Evolutionary conservation across 2,329 filamentous ascomycete genomes (phyloP).

Genomic region (Colletotrichum euphorbiae): DNA sequence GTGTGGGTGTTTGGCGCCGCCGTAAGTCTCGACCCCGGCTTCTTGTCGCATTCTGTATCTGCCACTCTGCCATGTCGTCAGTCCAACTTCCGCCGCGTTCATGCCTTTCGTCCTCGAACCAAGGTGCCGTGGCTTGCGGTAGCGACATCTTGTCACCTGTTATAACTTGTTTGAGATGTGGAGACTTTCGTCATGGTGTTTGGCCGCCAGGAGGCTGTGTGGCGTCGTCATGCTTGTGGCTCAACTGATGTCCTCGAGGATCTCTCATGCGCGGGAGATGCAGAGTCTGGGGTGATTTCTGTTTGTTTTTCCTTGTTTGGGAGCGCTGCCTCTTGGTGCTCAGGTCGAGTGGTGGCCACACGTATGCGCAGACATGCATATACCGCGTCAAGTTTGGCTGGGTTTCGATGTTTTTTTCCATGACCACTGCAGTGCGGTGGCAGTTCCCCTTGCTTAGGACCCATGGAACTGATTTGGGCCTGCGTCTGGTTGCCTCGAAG

Average conservation of each 20-base stretch:
- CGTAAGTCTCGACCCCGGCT: neutral
- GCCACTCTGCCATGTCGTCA: conserved; percentile 30
- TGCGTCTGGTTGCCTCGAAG: conserved; percentile 15
- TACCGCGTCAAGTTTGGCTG: no score
- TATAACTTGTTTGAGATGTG: conserved; percentile 4
- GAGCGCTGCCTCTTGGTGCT: neutral
- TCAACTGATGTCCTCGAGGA: neutral
- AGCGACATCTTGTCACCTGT: conserved; percentile 21
- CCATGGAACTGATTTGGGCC: conserved; percentile 5
- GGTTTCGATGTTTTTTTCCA: neutral
- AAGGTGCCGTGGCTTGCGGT: neutral
- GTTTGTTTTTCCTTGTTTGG: neutral
- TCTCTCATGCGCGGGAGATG: neutral
- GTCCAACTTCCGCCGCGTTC: neutral
- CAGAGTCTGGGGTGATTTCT: neutral
- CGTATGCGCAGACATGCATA: neutral
- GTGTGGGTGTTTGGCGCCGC: conserved; percentile 1
- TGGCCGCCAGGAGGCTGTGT: neutral
- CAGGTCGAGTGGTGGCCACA: conserved; percentile 11
- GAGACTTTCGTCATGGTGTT: neutral
- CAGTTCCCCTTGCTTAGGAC: neutral
- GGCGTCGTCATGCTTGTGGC: neutral
- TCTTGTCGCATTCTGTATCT: neutral
- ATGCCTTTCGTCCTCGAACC: neutral
- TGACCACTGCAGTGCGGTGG: neutral